Conservation (phyloP, 768 basidiomycete species). For the Solioccasus polychromus region DNA sequence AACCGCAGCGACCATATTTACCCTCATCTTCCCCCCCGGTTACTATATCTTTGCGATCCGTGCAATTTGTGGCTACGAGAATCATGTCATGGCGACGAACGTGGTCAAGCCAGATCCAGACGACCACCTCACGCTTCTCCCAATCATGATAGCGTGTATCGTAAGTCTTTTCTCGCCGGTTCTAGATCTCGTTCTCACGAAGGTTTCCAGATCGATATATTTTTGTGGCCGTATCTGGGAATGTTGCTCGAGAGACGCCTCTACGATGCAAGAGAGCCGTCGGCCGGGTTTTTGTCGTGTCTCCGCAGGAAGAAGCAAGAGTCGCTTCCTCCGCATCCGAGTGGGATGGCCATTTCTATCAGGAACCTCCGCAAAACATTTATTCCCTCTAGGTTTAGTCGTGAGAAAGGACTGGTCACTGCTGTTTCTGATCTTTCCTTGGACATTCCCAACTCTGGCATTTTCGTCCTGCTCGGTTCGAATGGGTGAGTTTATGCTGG, state of each 20-base stretch:
- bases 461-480: slow-evolving; percentile 75
- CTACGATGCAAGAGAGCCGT: slow-evolving; percentile 54
- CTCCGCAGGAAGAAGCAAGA: slow-evolving; percentile 12
- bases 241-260: slow-evolving; percentile 54
- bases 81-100: slow-evolving; percentile 51
- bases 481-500: slow-evolving; percentile 49
- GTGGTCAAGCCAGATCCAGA: slow-evolving; percentile 61
- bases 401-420: slow-evolving; percentile 47
- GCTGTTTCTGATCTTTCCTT: slow-evolving; percentile 67
- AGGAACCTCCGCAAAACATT: slow-evolving; percentile 60
- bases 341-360: slow-evolving; percentile 57
- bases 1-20: slow-evolving; percentile 56
- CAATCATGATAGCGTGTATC: slow-evolving; percentile 59
- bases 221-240: slow-evolving; percentile 72
- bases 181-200: neutral
- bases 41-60: slow-evolving; percentile 74
- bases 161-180: slow-evolving; percentile 39
- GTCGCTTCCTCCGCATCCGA: slow-evolving; percentile 28
- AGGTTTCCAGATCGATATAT: slow-evolving; percentile 55
- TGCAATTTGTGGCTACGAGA: slow-evolving; percentile 67
- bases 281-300: slow-evolving; percentile 24
- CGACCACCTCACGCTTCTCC: slow-evolving; percentile 48
- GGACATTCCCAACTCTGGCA: slow-evolving; percentile 67
- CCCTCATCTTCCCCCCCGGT: slow-evolving; percentile 70
- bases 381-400: slow-evolving; percentile 44